phyloP scores from a whole-genome alignment of 2,329 filamentous ascomycete genomes.

The Penicillium sp. region DNA sequence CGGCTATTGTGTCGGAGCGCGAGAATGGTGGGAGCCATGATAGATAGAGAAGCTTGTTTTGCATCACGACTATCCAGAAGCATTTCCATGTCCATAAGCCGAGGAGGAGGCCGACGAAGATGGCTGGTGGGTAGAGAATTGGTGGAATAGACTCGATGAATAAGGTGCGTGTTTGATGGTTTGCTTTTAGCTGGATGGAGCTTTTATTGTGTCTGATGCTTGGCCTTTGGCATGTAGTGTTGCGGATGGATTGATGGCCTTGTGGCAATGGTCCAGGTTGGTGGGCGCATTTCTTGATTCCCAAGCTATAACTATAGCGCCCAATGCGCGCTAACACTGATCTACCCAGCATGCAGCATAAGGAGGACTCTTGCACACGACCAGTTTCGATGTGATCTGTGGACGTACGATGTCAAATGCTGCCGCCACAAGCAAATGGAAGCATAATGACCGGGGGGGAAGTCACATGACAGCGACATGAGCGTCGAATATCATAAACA shows the following conservation, averaged over 20 bases:
- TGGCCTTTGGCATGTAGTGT: slow-evolving; percentile 1
- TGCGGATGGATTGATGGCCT: not conserved
- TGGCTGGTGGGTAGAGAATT: slow-evolving; percentile 63
- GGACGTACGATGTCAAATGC: not conserved
- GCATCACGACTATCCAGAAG: slow-evolving; percentile 72
- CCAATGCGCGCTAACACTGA: not conserved
- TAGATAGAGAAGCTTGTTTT: slow-evolving; percentile 83
- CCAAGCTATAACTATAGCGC: not conserved
- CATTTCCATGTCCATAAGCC: slow-evolving; percentile 67
- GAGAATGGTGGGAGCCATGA: slow-evolving; percentile 72
- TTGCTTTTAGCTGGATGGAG: not conserved
- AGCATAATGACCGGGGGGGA: not conserved
- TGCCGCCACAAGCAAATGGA: not conserved
- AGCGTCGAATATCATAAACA: not conserved
- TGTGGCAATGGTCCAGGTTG: not conserved
- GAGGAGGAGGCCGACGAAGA: slow-evolving; percentile 67
- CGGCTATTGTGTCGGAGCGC: slow-evolving; percentile 64
- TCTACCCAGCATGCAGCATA: slow-evolving; percentile 9
- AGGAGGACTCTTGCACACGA: not conserved
- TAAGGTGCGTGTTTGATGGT: slow-evolving; percentile 12
- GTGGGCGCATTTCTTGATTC: not conserved
- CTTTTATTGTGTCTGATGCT: not conserved
- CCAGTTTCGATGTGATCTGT: not conserved
- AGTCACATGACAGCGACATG: not conserved
- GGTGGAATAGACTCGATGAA: slow-evolving; percentile 39